Evolutionary conservation across 345 rosid species (phyloP), one percentile per base, ranked within the genome.

Genomic region (Sisymbrium irio): DNA sequence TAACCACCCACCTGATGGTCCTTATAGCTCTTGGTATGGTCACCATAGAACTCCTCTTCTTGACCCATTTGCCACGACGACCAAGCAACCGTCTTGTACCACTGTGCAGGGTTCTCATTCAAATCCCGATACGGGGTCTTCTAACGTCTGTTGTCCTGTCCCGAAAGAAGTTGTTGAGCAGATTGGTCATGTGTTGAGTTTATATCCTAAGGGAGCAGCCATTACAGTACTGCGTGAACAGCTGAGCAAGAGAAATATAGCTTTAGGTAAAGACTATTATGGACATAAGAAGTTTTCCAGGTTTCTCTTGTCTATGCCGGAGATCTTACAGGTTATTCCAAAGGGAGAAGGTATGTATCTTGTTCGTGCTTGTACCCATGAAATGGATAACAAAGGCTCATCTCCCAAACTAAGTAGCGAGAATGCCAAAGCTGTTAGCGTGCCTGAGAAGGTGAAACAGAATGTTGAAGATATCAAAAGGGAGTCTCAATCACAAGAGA

Each of bases 1-100:
- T 77, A 96, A 96, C 75, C 96, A 84, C 42, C 96, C 97, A 49
- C 99, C 98, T 1, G 99, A 96, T 83, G 97, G 98, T 71, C 92
- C 97, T 53, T 85, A 77, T 75, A 81, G 85, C 71, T 92, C 98
- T 66, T 96, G 97, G 98, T 96, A 92, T 80, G 98, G 97, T 79
- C 89, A 87, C 67, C 84, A 81, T 75, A 84, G 66, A 78, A 83
- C 67, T 36, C 84, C 87, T 71, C 88, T 90, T 9, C 83, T 84
- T 69, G 88, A 92, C 65, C 97, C 98, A 0, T 95, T 85, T 68
- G 60, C 82, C n/a, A 68, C 36, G 9, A 28, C 45, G 78, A 81
- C 42, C 79, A 79, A 68, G 46, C 65, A 46, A 56, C 25, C 14
- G 19, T 62, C 84, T 41, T 69, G 83, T 15, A 41, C 56, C 17